phyloP scores from a whole-genome alignment of 163 green algal species.

The Scenedesmus sp. region DNA sequence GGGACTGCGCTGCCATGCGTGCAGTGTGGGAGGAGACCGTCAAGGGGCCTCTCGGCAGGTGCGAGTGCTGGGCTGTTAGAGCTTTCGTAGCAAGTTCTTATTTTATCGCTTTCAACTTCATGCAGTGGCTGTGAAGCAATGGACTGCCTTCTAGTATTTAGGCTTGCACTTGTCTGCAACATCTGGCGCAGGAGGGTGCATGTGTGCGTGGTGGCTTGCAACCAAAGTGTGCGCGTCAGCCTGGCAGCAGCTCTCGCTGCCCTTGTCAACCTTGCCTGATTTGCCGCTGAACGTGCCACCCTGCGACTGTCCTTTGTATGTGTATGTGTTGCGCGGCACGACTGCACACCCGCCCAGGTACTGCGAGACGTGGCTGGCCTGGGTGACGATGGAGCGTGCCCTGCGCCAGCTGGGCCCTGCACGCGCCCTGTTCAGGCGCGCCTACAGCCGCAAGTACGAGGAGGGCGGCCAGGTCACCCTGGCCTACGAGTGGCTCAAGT shows the following conservation, averaged over 20 bases:
- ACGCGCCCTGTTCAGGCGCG: constrained; percentile 74
- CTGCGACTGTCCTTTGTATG: neutral
- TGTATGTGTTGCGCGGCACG: no score
- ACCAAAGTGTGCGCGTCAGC: neutral
- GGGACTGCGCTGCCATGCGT: constrained; percentile 67
- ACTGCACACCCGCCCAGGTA: no score
- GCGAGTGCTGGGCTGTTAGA: neutral
- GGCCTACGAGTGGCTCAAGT: constrained; percentile 83
- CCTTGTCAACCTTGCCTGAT: no score
- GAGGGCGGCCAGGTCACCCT: constrained; percentile 72
- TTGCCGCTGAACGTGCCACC: no score
- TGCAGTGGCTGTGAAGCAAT: neutral
- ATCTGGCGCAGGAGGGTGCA: neutral
- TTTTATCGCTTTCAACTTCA: no score
- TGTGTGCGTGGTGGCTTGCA: neutral
- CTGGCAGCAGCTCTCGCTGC: neutral
- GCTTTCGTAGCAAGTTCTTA: no score
- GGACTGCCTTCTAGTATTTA: no score
- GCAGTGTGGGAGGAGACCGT: constrained; percentile 83
- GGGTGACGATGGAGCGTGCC: constrained; percentile 74
- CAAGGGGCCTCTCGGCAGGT: constrained; percentile 62
- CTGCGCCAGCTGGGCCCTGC: constrained; percentile 63
- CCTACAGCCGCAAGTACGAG: constrained; percentile 73
- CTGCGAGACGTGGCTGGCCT: constrained; percentile 77
- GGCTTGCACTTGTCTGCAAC: no score